Base-by-base conservation (phyloP, 805 yeast species). In the Candida anglica region DNA sequence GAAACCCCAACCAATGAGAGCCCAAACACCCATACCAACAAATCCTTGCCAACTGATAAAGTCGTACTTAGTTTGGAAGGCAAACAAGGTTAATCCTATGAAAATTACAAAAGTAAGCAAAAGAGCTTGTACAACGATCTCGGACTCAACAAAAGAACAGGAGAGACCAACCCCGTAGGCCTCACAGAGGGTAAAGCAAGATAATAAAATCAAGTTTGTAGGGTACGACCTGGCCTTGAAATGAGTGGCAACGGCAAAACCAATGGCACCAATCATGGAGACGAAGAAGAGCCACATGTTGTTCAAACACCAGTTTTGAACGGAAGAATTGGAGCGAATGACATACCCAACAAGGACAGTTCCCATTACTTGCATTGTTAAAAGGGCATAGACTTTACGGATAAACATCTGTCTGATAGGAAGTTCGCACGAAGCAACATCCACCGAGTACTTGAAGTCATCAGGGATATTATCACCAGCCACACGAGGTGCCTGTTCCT, bases 361-460 rank as follows among this genome's bases (percentile, higher is more conserved):
- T 19, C 67, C 58, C 19, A 78, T 53, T 23, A 87, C 53, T 58
- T 87, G 96, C 4, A 71, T 59, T 9, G 79, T 56, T 32, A 87
- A 67, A 30, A 88, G 68, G 5, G 86, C 65, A 58, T 86, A 88
- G 6, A 87, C 96, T 51, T 83, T 84, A 39, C 88, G 72, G 45
- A 85, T 64, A 47, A 87, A 87, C 54, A 79, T 71, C 43, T 81
- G 84, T 46, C 96, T 76, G 25, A 87, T 69, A 11, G 82, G 77
- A 33, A 85, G 62, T 38, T 82, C 85, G 58, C 95, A 86, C 20
- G 83, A 79, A 3, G 87, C 76, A 16, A 87, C 94, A 33, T 75
- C 72, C 5, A 83, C 82, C 22, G 83, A 76, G 57, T 81, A 86
- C 55, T 86, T 87, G 75, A 86, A 87, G 58, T 86, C 95, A 46